Percentiles rank a stretch among this genome's conserved stretches.
phyloP scores from a whole-genome alignment of 139 green algal genomes.

The Closterium sp. region DNA sequence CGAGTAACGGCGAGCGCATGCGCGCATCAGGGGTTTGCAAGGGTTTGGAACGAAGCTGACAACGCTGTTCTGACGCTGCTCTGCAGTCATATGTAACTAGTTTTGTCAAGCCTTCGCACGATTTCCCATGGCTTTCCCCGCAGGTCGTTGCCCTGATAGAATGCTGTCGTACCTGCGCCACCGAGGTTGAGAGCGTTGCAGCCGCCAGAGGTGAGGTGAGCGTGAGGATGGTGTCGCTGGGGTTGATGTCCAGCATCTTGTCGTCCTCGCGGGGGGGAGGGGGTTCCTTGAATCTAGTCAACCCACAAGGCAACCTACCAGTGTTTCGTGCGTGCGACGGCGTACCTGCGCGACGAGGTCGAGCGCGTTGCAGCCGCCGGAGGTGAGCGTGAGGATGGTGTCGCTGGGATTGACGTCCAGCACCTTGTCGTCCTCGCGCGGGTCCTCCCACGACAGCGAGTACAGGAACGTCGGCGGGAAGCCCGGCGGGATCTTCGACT shows the following conservation, averaged over 20 bases:
- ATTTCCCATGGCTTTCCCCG: too few relatives aligned
- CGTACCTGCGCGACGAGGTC: conserved; percentile 75
- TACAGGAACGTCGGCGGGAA: conserved; percentile 99
- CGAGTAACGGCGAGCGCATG: too few relatives aligned
- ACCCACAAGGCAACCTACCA: too few relatives aligned
- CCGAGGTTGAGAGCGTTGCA: conserved; percentile 96
- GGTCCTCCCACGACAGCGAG: conserved; percentile 97
- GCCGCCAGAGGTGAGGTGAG: conserved; percentile 94
- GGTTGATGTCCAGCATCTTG: conserved; percentile 76
- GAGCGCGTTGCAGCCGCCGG: conserved; percentile 95
- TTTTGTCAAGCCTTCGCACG: too few relatives aligned
- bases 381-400: conserved; percentile 91
- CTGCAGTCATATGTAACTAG: background rate
- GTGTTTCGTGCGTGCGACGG: too few relatives aligned
- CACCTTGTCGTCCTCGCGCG: conserved; percentile 71
- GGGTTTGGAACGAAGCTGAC: background rate
- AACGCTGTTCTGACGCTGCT: background rate
- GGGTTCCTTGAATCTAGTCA: too few relatives aligned
- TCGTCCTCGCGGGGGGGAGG: conserved; percentile 71
- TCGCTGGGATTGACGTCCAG: conserved; percentile 86
- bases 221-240: conserved; percentile 84
- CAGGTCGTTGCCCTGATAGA: too few relatives aligned
- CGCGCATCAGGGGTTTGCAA: background rate
- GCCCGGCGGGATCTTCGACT: conserved; percentile 36
- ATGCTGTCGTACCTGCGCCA: conserved; percentile 58